phyloP scores from a whole-genome alignment of 2,329 filamentous ascomycete genomes.

The Paramyrothecium sp. region DNA sequence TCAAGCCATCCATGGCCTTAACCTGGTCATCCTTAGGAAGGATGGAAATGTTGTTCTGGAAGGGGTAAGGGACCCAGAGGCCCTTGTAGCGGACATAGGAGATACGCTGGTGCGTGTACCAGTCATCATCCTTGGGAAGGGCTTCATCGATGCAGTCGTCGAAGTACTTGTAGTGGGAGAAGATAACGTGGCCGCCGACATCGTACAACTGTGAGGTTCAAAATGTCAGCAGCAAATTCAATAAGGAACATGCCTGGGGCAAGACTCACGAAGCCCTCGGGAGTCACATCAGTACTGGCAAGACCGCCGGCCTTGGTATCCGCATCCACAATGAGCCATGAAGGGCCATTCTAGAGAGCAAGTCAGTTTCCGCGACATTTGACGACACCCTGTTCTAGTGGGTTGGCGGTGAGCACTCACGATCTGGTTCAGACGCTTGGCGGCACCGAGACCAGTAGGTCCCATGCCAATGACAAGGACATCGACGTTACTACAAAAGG shows the following conservation, averaged over 20 bases:
- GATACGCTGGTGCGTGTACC: slow-evolving; percentile 97
- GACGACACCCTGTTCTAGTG: background rate
- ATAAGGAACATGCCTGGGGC: slow-evolving; percentile 7
- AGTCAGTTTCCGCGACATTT: slow-evolving; percentile 8
- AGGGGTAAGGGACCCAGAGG: slow-evolving; percentile 97
- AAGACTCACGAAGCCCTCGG: slow-evolving; percentile 89
- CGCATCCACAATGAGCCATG: slow-evolving; percentile 94
- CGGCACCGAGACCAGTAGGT: slow-evolving; percentile 94
- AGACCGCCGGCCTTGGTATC: slow-evolving; percentile 92
- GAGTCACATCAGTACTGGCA: slow-evolving; percentile 90
- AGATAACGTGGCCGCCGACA: slow-evolving; percentile 97
- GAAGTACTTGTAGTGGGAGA: slow-evolving; percentile 99
- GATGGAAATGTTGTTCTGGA: slow-evolving; percentile 99
- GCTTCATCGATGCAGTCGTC: slow-evolving; percentile 98
- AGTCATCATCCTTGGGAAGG: slow-evolving; percentile 88
- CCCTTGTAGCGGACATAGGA: slow-evolving; percentile 98
- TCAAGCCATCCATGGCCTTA: slow-evolving; percentile 89
- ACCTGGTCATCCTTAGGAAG: slow-evolving; percentile 97
- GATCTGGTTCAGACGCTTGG: slow-evolving; percentile 95
- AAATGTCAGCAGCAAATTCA: slow-evolving; percentile 5
- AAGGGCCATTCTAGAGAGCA: slow-evolving; percentile 71
- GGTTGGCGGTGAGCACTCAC: slow-evolving; percentile 55
- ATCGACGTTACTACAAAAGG: slow-evolving; percentile 73
- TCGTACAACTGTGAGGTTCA: slow-evolving; percentile 76
- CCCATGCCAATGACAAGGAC: slow-evolving; percentile 97